Conservation (phyloP, 192 early-diverging fungal species). For the Coemansia asiatica region DNA sequence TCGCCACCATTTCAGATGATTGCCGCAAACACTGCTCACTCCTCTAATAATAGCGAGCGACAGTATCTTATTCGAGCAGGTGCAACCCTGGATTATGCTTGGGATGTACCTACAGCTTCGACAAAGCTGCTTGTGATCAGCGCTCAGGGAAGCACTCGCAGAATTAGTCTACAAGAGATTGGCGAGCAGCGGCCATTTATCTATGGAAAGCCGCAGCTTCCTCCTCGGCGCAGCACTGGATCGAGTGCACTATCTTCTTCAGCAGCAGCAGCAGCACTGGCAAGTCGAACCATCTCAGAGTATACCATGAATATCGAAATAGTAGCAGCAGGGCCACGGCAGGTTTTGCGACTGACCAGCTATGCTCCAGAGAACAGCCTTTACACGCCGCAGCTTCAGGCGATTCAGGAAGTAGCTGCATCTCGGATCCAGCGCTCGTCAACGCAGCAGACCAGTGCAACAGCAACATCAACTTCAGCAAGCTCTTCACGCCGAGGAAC, state of each 20-base stretch:
- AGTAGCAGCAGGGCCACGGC: conserved; percentile 65
- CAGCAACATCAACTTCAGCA: conserved; percentile 1
- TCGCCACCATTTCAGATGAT: not conserved
- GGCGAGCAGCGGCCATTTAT: conserved; percentile 83
- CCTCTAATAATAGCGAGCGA: conserved; percentile 9
- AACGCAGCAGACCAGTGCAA: conserved; percentile 16
- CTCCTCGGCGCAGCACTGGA: conserved; percentile 14
- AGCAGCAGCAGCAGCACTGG: not conserved
- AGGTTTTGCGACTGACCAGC: conserved; percentile 67
- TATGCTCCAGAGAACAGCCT: conserved; percentile 67
- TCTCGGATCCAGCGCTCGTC: conserved; percentile 19
- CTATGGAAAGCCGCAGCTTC: conserved; percentile 57
- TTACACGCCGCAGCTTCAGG: conserved; percentile 45
- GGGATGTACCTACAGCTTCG: conserved; percentile 81
- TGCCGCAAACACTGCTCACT: not conserved
- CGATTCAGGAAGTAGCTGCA: not conserved
- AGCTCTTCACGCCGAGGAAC: conserved; percentile 3
- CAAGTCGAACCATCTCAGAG: conserved; percentile 69
- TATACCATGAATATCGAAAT: conserved; percentile 72
- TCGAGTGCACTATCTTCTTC: conserved; percentile 6
- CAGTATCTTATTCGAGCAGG: conserved; percentile 30
- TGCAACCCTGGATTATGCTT: conserved; percentile 75
- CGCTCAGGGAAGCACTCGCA: conserved; percentile 73
- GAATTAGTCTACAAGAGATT: conserved; percentile 86
- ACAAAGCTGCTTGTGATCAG: conserved; percentile 74